Base-by-base conservation (phyloP, 108 stramenopile genomes). In the Asterionellopsis glacialis region DNA sequence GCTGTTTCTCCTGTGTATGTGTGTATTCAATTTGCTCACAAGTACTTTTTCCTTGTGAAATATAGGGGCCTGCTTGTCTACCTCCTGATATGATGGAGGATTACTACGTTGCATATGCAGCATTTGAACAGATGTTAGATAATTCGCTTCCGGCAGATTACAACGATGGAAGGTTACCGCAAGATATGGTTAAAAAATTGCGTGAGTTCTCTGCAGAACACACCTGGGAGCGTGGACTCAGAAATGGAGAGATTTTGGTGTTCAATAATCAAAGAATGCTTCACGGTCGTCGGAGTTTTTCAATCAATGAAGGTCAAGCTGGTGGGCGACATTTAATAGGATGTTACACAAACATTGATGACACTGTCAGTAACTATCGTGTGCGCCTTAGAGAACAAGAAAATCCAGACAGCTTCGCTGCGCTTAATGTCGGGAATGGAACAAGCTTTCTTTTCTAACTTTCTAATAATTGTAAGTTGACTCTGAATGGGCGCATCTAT, bases 241-340 rank as follows among this genome's bases (percentile, higher is more conserved):
- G 61, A 41, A 65, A 63, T 1, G 86, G 86, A 13, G 79, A 91
- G 18, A 71, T 87, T 27, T 62, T 91, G 10, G 76, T 91, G 0
- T 91, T 91, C 50, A 87, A 87, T 68, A 91, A 91, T 56, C 71
- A 79, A 49, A 72, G 90, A 25, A 85, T 91, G 84, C 58, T 87
- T 5, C 90, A 91, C 71, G 90, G 86, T 11, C 70, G 90, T 57
- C 67, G 82, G 19, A 67, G 48, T 1, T 91, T 91, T 63, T 42
- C 58, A 45, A n/a, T 21, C 15, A 44, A 39, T 13, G 62, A 55
- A 47, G 73, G 70, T 16, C 54, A 41, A 41, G 22, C 23, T 12
- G 55, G n/a, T 12, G 0, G 25, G 15, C 79, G 90, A 6, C 90
- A 88, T 72, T 81, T 91, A 47, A 70, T 85, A 27, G 90, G 90